Conservation (phyloP, 1,139 yeast genomes). For the Kazachstania sp. region DNA sequence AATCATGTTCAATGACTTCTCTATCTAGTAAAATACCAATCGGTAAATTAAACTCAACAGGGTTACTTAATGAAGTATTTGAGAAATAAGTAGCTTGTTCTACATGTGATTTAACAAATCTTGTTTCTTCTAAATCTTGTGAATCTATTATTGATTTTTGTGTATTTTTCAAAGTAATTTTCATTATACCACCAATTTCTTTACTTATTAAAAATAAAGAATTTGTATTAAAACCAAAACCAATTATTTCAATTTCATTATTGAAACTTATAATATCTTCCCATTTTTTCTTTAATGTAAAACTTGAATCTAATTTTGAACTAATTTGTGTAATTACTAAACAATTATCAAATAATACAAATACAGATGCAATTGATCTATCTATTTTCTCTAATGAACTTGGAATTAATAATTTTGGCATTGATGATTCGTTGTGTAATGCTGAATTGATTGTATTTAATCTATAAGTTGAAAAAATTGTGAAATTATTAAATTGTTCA, state of each 20-base stretch:
- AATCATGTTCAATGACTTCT: constrained; percentile 42
- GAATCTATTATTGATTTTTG: constrained; percentile 8
- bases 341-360: constrained; percentile 52
- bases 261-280: constrained; percentile 64
- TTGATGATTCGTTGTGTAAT: constrained; percentile 17
- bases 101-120: constrained; percentile 56
- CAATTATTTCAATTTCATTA: constrained; percentile 46
- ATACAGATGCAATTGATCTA: constrained; percentile 51
- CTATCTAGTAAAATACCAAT: constrained; percentile 31
- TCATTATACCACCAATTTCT: constrained; percentile 49
- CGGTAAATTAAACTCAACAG: constrained; percentile 50
- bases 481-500: constrained; percentile 45
- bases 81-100: constrained; percentile 69
- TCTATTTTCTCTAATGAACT: constrained; percentile 16
- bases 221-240: constrained; percentile 49
- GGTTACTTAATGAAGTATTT: constrained; percentile 32
- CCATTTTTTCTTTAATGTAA: constrained; percentile 50
- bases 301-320: constrained; percentile 38
- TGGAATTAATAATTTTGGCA: constrained; percentile 53
- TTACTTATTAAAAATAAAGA: constrained; percentile 49
- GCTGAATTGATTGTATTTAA: constrained; percentile 36
- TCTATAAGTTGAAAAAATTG: constrained; percentile 55
- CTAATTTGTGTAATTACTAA: constrained; percentile 60
- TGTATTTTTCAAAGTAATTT: constrained; percentile 38
- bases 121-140: constrained; percentile 16